These are phyloP conservation scores for Trichocladium uniseriatum DNA, from an alignment of 495 filamentous ascomycete genomes.

Conservation along the genomic window DNA sequence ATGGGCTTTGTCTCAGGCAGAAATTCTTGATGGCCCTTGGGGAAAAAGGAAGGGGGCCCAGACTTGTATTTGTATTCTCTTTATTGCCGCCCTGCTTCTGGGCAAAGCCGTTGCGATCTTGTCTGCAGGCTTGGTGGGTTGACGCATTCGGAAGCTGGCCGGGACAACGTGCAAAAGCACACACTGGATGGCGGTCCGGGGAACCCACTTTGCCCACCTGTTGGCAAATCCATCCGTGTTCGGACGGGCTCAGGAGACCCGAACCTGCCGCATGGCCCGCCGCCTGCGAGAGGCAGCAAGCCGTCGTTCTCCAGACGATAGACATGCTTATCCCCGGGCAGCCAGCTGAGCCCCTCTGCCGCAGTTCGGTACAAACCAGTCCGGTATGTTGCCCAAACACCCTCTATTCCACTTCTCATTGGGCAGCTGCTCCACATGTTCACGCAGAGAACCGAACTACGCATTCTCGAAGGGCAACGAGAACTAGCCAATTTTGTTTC, in stretches of 20 bases:
- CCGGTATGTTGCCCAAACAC: neutral
- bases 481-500: slow-evolving; percentile 3
- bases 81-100: slow-evolving; percentile 12
- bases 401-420: neutral
- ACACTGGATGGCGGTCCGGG: slow-evolving; percentile 12
- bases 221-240: slow-evolving; percentile 17
- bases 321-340: neutral
- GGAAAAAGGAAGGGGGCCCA: slow-evolving; percentile 16
- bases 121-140: slow-evolving; percentile 7
- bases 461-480: slow-evolving; percentile 12
- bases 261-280: slow-evolving; percentile 3
- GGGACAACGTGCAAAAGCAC: slow-evolving; percentile 7
- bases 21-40: slow-evolving; percentile 12
- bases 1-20: slow-evolving; percentile 23
- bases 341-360: slow-evolving; percentile 4
- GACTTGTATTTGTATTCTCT: slow-evolving; percentile 28
- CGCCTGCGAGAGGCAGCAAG: slow-evolving; percentile 9
- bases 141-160: slow-evolving; percentile 25
- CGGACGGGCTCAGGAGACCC: slow-evolving; percentile 8
- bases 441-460: slow-evolving; percentile 17
- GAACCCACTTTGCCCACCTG: slow-evolving; percentile 4
- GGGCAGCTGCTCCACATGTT: slow-evolving; percentile 20
- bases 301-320: slow-evolving; percentile 6
- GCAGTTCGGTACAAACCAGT: neutral
- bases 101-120: slow-evolving; percentile 4